Evolutionary conservation across 495 filamentous ascomycete genomes (phyloP), one percentile per base, ranked within the genome.

Genomic region (Clavariopsis aquatica): DNA sequence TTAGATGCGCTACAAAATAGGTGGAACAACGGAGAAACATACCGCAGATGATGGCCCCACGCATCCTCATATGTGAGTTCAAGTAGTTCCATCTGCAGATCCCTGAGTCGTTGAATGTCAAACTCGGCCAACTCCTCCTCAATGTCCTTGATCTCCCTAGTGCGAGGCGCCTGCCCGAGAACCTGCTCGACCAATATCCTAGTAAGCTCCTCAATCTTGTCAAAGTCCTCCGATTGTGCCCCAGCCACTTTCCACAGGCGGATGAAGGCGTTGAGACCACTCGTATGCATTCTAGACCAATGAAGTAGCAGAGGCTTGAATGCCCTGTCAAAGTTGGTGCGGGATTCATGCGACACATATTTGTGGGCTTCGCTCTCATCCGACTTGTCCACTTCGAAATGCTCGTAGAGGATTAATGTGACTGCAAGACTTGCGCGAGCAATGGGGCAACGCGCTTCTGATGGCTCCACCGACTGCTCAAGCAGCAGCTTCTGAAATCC

Each of bases 261-360:
- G 72, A 97, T 88, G 66, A 96, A 96, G 13, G 90, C 86, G 68
- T 93, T 88, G n/a, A 98, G 72, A 3, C 89, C 90, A 2, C 90
- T 89, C 1, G 89, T 89, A 74, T 99, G 94, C n/a, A 99, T 75
- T n/a, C 91, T 80, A 4, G 91, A 92, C 94, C 94, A 99, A 65
- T 98, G 95, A 27, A 99, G 81, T 38, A 98, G 79, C 49, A 97
- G 76, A 0, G 94, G 95, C 24, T 85, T 86, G 78, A 97, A 98
- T 22, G 95, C 76, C 72, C 85, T 89, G 73, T 99, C 94, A 66
- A 95, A 84, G 46, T 90, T 86, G 28, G 88, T 84, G 23, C 85
- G 83, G 22, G 89, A 89, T 62, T 96, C 93, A 49, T 94, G 75
- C 2, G 87, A 75, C 61, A 89, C 80, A 65, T 93, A 94, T 12